phyloP scores from a whole-genome alignment of 2,329 filamentous ascomycete genomes.

The Penicillium sp. region DNA sequence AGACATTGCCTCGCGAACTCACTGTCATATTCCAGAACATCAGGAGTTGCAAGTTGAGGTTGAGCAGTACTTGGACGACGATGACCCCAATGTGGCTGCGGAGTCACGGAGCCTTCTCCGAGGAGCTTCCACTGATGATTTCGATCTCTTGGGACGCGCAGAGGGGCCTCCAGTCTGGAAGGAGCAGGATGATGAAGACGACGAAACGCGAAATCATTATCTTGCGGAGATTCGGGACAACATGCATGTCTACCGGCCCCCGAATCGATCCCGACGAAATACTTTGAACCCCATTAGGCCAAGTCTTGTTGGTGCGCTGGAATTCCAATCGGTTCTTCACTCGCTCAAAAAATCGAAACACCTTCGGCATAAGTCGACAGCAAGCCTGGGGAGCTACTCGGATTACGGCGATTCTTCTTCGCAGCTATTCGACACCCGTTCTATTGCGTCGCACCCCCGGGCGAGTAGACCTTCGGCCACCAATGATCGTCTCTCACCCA shows the following conservation, averaged over 20 bases:
- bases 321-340: slow-evolving; percentile 87
- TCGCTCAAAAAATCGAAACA: slow-evolving; percentile 78
- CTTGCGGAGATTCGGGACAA: slow-evolving; percentile 81
- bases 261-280: slow-evolving; percentile 58
- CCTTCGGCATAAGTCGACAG: slow-evolving; percentile 58
- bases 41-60: slow-evolving; percentile 55
- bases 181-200: slow-evolving; percentile 50
- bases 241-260: slow-evolving; percentile 77
- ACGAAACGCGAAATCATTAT: slow-evolving; percentile 53
- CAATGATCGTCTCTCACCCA: slow-evolving; percentile 23
- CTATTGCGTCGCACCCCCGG: slow-evolving; percentile 45
- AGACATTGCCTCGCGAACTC: slow-evolving; percentile 66
- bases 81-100: slow-evolving; percentile 46
- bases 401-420: slow-evolving; percentile 52
- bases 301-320: slow-evolving; percentile 84
- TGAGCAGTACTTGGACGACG: slow-evolving; percentile 52
- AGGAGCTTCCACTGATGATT: slow-evolving; percentile 56
- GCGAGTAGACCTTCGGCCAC: slow-evolving; percentile 20
- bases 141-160: slow-evolving; percentile 55
- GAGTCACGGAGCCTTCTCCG: slow-evolving; percentile 43
- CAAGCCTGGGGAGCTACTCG: slow-evolving; percentile 64
- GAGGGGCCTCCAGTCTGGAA: slow-evolving; percentile 37
- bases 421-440: slow-evolving; percentile 45
- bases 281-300: slow-evolving; percentile 81
- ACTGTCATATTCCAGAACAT: slow-evolving; percentile 58